Base-by-base conservation (phyloP, 2,329 filamentous ascomycete genomes). In the Botryotinia narcissicola region DNA sequence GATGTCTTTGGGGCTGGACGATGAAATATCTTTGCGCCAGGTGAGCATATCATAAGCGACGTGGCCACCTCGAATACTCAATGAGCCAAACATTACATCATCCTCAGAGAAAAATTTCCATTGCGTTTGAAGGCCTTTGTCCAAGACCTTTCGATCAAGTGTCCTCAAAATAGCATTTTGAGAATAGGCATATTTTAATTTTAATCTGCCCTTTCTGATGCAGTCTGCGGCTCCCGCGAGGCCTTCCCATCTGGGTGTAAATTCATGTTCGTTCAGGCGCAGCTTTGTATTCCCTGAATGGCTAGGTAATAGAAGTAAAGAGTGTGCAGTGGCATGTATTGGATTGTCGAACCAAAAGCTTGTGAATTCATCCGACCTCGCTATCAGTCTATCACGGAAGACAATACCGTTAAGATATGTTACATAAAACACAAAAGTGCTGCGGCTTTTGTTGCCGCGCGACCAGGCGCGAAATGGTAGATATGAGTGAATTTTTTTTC, bases 371-470 rank as follows among this genome's bases (percentile, higher is more conserved):
- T 40, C 10, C 22, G 22, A n/a, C 22, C 6, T 62, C 8, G 22
- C 6, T 35, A 4, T 5, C 10, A 25, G 4, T 18, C 7, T 25
- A 51, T 3, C 2, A 40, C 4, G 35, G 7, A 0, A 14, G 22
- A 62, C 14, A 25, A 4, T 37, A 40, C 35, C 4, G 5, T 22
- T 4, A 46, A 9, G 18, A 22, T 6, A 7, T 22, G 22, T 32
- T 40, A 61, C 12, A 8, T 60, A 3, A 37, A 25, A 25, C 22
- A 25, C 16, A 25, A 16, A 40, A 61, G 22, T 61, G 10, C 59
- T 16, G 32, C 5, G 20, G 59, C 32, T 25, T 12, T 12, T 40
- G 5, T 32, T 61, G 14, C 18, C 59, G 32, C 35, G 5, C 37
- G 22, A 4, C 22, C 20, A 25, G n/a, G 35, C 20, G 37, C 10